Evolutionary conservation across 306 rosid genomes (phyloP).

Genomic region (Gleditsia sinensis): DNA sequence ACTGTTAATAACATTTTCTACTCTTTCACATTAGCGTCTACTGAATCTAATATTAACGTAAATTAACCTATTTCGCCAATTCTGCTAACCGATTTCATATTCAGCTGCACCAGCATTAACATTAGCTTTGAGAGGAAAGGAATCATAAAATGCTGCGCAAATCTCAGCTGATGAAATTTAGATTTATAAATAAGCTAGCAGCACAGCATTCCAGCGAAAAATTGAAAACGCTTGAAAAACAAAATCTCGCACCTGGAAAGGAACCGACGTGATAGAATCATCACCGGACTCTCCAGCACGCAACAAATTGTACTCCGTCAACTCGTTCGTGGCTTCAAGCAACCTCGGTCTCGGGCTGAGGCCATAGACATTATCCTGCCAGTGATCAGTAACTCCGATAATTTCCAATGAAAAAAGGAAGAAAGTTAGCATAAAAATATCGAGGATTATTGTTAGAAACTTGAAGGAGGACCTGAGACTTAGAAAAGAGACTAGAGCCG

Average conservation of each 20-base stretch:
- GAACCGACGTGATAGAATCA: conserved; percentile 63
- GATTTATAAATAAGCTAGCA: conserved; percentile 11
- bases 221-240: background rate
- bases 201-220: background rate
- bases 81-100: conserved; percentile 21
- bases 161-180: background rate
- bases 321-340: conserved; percentile 47
- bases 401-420: background rate
- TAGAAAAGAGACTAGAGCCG: conserved; percentile 58
- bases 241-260: conserved; percentile 69
- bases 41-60: conserved; percentile 20
- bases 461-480: conserved; percentile 37
- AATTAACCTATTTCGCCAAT: background rate
- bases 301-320: conserved; percentile 43
- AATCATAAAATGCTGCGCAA: background rate
- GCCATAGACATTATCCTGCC: conserved; percentile 50
- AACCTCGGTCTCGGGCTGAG: conserved; percentile 44
- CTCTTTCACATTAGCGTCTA: background rate
- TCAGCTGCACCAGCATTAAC: background rate
- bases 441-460: background rate
- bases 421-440: background rate
- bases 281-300: conserved; percentile 71
- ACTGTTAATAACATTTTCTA: background rate
- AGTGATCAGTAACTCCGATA: conserved; percentile 1
- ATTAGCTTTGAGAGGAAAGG: background rate